Percentiles rank a stretch among this genome's conserved stretches.
Evolutionary conservation across 108 stramenopile species (phyloP).

Genomic region (Nitzschia sp.): DNA sequence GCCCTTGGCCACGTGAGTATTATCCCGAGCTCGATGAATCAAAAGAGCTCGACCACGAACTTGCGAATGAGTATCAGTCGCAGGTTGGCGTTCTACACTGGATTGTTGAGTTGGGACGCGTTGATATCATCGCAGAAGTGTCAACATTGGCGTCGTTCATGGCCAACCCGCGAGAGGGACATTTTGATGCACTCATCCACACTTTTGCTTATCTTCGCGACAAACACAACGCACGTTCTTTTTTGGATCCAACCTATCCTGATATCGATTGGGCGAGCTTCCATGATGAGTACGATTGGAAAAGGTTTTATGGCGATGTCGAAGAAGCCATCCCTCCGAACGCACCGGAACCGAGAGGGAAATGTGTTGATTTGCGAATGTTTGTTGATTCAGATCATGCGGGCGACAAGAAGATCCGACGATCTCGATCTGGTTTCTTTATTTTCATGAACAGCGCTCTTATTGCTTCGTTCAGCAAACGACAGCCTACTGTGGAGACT

Average conservation of each 20-base stretch:
- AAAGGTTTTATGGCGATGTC: slow-evolving; percentile 23
- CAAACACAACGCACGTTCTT: slow-evolving; percentile 40
- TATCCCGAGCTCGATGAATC: slow-evolving; percentile 22
- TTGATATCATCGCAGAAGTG: slow-evolving; percentile 46
- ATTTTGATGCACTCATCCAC: slow-evolving; percentile 43
- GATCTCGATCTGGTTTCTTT: slow-evolving; percentile 53
- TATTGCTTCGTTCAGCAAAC: slow-evolving; percentile 42
- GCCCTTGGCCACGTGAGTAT: slow-evolving; percentile 3
- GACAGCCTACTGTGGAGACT: slow-evolving; percentile 52
- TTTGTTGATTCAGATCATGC: slow-evolving; percentile 46
- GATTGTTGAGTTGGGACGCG: slow-evolving; percentile 49
- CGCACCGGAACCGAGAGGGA: slow-evolving; percentile 34
- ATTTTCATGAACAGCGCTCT: slow-evolving; percentile 55
- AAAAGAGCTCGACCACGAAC: slow-evolving; percentile 23
- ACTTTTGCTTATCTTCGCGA: slow-evolving; percentile 35
- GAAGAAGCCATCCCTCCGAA: slow-evolving; percentile 32
- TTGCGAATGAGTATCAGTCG: slow-evolving; percentile 17
- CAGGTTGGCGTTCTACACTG: no score
- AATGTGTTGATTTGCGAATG: slow-evolving; percentile 23
- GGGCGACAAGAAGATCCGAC: slow-evolving; percentile 41
- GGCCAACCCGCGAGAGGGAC: slow-evolving; percentile 44
- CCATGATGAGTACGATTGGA: background rate
- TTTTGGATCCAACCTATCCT: slow-evolving; percentile 41
- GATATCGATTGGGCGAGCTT: slow-evolving; percentile 24
- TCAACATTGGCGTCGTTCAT: slow-evolving; percentile 47